Evolutionary conservation across 805 yeast genomes (phyloP).

Genomic region (Wickerhamiella brachini): DNA sequence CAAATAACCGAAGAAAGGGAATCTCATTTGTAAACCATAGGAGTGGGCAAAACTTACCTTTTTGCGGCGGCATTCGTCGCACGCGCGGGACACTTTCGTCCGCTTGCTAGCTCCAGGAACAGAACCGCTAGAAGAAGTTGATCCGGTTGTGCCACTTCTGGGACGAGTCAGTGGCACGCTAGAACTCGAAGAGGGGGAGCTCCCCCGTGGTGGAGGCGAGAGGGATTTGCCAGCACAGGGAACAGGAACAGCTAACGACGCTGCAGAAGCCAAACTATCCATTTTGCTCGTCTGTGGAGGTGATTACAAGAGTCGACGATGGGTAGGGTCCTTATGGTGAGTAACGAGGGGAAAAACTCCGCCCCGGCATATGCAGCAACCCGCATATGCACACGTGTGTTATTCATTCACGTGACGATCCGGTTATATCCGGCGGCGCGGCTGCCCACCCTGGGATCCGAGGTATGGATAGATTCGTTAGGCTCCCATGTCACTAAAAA

Average conservation of each 20-base stretch:
- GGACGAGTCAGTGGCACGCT: neutral
- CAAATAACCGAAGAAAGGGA: neutral
- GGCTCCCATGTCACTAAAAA: no score
- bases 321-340: neutral
- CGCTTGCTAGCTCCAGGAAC: slow-evolving; percentile 7
- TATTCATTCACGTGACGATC: neutral
- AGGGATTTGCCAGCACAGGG: neutral
- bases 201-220: neutral
- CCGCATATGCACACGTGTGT: neutral
- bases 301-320: neutral
- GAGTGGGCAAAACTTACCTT: slow-evolving; percentile 20
- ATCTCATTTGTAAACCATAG: neutral
- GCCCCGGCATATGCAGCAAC: neutral
- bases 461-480: no score
- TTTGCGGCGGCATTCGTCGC: slow-evolving; percentile 30
- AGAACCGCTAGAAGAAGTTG: neutral
- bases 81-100: slow-evolving; percentile 19
- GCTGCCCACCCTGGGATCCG: neutral
- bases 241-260: neutral
- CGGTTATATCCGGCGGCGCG: slow-evolving; percentile 1
- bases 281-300: neutral
- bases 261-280: neutral
- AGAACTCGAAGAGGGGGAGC: neutral
- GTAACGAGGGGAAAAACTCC: neutral
- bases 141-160: neutral